Evolutionary conservation across 805 yeast genomes (phyloP).

Genomic region (Candida pseudofarinosa): DNA sequence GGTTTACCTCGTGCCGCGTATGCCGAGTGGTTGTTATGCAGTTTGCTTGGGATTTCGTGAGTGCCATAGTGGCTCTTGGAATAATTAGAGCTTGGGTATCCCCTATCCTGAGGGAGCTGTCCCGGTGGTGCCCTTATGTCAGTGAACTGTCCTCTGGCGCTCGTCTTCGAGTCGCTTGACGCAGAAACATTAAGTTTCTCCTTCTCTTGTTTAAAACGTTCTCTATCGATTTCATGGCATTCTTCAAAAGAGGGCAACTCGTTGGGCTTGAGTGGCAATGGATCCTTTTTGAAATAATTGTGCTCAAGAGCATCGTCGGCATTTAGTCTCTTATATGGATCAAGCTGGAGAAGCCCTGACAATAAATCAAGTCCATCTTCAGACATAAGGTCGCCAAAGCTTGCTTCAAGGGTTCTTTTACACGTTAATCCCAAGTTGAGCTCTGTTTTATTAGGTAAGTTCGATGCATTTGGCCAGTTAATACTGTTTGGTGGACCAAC

Average conservation of each 20-base stretch:
- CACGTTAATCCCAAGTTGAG: constrained; percentile 43
- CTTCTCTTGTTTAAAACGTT: constrained; percentile 48
- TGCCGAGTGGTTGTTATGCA: background rate
- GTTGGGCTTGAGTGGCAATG: constrained; percentile 53
- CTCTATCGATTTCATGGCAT: constrained; percentile 83
- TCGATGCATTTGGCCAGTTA: constrained; percentile 57
- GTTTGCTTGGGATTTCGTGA: background rate
- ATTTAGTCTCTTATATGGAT: constrained; percentile 71
- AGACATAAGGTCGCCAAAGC: constrained; percentile 43
- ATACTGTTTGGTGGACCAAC: constrained; percentile 72
- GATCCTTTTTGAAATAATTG: constrained; percentile 62
- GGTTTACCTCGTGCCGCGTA: background rate
- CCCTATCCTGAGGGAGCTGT: background rate
- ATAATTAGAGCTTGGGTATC: background rate
- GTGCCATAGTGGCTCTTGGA: background rate
- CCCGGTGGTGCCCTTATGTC: background rate
- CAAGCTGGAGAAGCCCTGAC: constrained; percentile 56
- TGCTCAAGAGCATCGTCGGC: constrained; percentile 76
- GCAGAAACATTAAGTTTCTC: constrained; percentile 1
- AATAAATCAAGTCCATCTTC: constrained; percentile 55
- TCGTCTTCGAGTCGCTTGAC: background rate
- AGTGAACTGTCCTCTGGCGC: background rate
- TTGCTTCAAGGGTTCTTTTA: constrained; percentile 43
- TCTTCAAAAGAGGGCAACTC: constrained; percentile 72
- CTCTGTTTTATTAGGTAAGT: constrained; percentile 53